Conservation (phyloP, 176 grass and related monocot genomes). For the Cenchrus fungigraminus region DNA sequence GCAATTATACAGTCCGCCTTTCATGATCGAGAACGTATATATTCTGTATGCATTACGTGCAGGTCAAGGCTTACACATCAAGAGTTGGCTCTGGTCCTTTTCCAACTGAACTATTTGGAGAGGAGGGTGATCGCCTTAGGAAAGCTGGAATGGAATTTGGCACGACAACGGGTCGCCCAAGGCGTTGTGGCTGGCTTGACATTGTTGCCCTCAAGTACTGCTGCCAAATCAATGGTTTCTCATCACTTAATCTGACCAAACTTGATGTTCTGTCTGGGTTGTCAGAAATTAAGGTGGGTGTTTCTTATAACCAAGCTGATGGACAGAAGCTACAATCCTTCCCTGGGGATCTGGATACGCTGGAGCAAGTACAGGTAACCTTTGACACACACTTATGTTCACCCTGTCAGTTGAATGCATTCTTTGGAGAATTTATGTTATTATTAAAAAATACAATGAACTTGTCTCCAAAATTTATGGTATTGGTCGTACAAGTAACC, state of each 20-base stretch:
- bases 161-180: constrained; percentile 76
- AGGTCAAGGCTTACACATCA: constrained; percentile 89
- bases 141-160: constrained; percentile 78
- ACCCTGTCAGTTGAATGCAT: neutral
- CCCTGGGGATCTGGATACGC: constrained; percentile 65
- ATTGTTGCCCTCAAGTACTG: constrained; percentile 73
- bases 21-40: neutral
- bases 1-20: neutral
- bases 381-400: constrained; percentile 14
- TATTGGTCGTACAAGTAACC: neutral
- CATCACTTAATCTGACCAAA: constrained; percentile 80
- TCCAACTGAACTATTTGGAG: constrained; percentile 78
- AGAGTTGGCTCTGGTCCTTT: constrained; percentile 86
- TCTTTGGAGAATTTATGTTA: neutral
- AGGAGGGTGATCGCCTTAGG: constrained; percentile 72
- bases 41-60: constrained; percentile 5
- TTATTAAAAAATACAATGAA: constrained; percentile 9
- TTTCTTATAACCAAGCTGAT: constrained; percentile 58
- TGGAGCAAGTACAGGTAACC: constrained; percentile 75
- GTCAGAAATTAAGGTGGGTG: constrained; percentile 64
- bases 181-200: constrained; percentile 90
- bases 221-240: constrained; percentile 79
- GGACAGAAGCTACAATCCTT: constrained; percentile 65
- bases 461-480: neutral
- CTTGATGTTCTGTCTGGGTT: constrained; percentile 85